Evolutionary conservation across 164 flowering plant species (phyloP), one percentile per base, ranked within the genome.

Genomic region (Litsea cubeba): DNA sequence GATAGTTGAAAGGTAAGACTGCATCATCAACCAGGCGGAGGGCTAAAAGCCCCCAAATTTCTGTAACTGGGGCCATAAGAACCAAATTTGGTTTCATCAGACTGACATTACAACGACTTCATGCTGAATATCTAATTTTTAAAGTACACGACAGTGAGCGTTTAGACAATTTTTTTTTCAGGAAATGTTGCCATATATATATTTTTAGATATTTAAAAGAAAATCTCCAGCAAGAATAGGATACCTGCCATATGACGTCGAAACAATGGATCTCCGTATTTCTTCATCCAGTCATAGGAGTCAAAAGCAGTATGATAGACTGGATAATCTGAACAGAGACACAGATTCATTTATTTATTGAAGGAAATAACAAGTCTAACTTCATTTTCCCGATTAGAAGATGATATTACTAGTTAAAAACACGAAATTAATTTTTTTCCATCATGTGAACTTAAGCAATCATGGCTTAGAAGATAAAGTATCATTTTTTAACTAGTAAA

Each of bases 221-320:
- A 65, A 66, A 14, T 22, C 23, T 12, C 25, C 18, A 66, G 24
- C 62, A 5, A 64, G 62, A 68, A 23, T 40, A 76, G 17, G 64
- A 82, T 51, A 93, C 99, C 91, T 74, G 98, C 88, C 72, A 91
- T 89, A 83, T 95, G 99, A 46, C 98, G 96, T 28, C 85, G 94
- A 82, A 95, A 95, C 64, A 77, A 77, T 26, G 97, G 99, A 84
- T 95, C 99, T 62, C 92, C 98, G 71, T 80, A 65, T 54, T 75
- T 82, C 75, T 68, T 72, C 91, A 95, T 92, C 98, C 98, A 95
- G 57, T 83, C 82, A 75, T 84, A 95, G 69, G 97, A 79, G 72
- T 95, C 99, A 79, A 84, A 93, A 69, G 94, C 97, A 60, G 98
- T 93, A 81, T 95, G 99, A 76, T 95, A 95, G 71, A 91, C 98